These are phyloP conservation scores for Exutisphaerella laricina DNA, from an alignment of 2,329 filamentous ascomycete species.

Conservation along the genomic window DNA sequence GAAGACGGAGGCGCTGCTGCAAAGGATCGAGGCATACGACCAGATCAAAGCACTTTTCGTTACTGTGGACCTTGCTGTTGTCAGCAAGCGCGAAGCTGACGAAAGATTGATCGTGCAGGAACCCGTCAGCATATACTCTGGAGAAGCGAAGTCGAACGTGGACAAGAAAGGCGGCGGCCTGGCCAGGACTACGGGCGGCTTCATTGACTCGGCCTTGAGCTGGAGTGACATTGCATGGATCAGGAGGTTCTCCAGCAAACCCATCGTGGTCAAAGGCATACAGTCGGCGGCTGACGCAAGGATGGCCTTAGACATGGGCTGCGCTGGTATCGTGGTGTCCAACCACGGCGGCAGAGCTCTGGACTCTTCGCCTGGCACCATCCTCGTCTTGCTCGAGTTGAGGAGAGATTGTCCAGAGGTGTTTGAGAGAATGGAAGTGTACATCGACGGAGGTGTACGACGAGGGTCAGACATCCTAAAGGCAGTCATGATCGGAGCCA, in stretches of 20 bases:
- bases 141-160: slow-evolving; percentile 49
- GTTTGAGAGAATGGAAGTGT: slow-evolving; percentile 57
- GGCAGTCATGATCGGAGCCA: slow-evolving; percentile 59
- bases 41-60: slow-evolving; percentile 52
- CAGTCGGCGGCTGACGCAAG: slow-evolving; percentile 40
- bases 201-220: slow-evolving; percentile 53
- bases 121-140: slow-evolving; percentile 56
- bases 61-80: slow-evolving; percentile 55
- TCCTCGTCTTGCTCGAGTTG: slow-evolving; percentile 58
- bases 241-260: slow-evolving; percentile 47
- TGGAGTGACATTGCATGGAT: slow-evolving; percentile 45
- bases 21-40: slow-evolving; percentile 42
- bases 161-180: slow-evolving; percentile 53
- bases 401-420: slow-evolving; percentile 56
- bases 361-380: slow-evolving; percentile 47
- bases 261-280: slow-evolving; percentile 43
- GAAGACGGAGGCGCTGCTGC: slow-evolving; percentile 49
- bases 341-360: slow-evolving; percentile 50
- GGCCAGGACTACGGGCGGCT: slow-evolving; percentile 50
- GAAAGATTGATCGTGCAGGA: slow-evolving; percentile 45
- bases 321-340: slow-evolving; percentile 46
- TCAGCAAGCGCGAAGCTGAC: slow-evolving; percentile 51
- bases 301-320: slow-evolving; percentile 39
- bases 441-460: slow-evolving; percentile 59
- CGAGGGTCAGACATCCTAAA: slow-evolving; percentile 64